phyloP scores from a whole-genome alignment of 1,284 basidiomycete species.

The Cerioporus squamosus region DNA sequence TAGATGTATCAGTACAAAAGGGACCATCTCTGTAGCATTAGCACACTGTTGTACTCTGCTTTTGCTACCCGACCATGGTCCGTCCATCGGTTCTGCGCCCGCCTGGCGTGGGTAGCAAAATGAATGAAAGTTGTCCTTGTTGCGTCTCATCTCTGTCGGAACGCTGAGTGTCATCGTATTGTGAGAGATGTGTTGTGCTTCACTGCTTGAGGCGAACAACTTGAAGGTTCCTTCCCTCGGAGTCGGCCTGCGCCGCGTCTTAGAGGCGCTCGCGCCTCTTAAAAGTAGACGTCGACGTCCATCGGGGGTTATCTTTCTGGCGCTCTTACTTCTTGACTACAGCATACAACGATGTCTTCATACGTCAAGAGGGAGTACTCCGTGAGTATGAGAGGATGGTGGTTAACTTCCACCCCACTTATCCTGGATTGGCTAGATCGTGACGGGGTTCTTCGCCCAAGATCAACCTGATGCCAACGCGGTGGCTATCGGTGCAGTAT shows the following conservation, averaged over 20 bases:
- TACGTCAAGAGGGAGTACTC: conserved; percentile 1
- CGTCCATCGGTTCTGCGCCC: background rate
- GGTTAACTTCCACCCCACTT: background rate
- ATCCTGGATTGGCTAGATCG: conserved; percentile 21
- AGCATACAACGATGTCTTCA: background rate
- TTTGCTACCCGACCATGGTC: conserved; percentile 15
- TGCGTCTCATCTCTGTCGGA: no score
- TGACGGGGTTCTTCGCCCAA: conserved; percentile 39
- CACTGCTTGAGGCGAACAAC: no score
- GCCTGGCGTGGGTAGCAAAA: conserved; percentile 10
- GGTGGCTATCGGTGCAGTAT: conserved; percentile 31
- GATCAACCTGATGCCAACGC: conserved; percentile 30
- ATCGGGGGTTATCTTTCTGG: no score
- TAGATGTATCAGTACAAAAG: conserved; percentile 10
- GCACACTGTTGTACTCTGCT: conserved; percentile 9
- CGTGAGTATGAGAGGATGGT: background rate
- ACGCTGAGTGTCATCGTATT: no score
- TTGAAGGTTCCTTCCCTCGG: no score
- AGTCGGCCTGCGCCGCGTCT: no score
- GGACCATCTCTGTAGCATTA: conserved; percentile 20
- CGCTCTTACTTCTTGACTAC: no score
- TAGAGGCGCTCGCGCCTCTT: no score
- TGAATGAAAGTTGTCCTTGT: background rate
- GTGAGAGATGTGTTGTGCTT: no score
- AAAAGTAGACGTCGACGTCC: no score